These are phyloP conservation scores for Escallonia herrerae DNA, from an alignment of 129 eudicot genomes.

Conservation along the genomic window DNA sequence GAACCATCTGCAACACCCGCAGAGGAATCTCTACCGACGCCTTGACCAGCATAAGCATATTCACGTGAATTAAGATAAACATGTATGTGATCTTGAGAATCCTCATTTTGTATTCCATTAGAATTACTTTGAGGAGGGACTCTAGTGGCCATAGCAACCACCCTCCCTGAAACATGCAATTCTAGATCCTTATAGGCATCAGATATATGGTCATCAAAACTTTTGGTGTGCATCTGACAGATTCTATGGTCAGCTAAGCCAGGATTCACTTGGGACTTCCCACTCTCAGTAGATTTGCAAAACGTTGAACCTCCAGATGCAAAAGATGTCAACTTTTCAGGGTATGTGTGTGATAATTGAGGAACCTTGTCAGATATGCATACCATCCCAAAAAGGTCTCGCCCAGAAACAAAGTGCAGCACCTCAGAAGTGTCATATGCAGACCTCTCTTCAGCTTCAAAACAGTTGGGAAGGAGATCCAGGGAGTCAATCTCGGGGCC, in stretches of 20 bases:
- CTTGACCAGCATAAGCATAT: constrained; percentile 6
- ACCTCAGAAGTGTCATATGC: constrained; percentile 58
- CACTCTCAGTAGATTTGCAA: constrained; percentile 17
- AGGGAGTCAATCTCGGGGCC: constrained; percentile 74
- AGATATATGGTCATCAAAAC: constrained; percentile 17
- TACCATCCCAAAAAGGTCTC: constrained; percentile 82
- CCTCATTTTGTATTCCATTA: constrained; percentile 26
- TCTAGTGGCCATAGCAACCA: constrained; percentile 81
- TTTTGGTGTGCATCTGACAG: constrained; percentile 12
- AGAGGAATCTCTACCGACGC: constrained; percentile 10
- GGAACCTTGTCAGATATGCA: constrained; percentile 50
- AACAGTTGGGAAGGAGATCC: constrained; percentile 81
- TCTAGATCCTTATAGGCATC: constrained; percentile 84
- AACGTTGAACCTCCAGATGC: constrained; percentile 18
- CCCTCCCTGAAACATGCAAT: constrained; percentile 68
- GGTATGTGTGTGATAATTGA: constrained; percentile 40
- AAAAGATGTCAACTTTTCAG: constrained; percentile 21
- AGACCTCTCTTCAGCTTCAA: constrained; percentile 96
- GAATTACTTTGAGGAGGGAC: constrained; percentile 33
- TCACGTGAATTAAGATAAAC: constrained; percentile 53
- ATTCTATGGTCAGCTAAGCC: constrained; percentile 2
- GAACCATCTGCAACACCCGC: constrained; percentile 30
- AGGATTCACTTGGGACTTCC: constrained; percentile 10
- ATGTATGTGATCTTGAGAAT: constrained; percentile 54
- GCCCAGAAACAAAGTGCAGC: constrained; percentile 88